Conservation (phyloP, 108 stramenopile genomes). For the Stephanodiscus triporus region DNA sequence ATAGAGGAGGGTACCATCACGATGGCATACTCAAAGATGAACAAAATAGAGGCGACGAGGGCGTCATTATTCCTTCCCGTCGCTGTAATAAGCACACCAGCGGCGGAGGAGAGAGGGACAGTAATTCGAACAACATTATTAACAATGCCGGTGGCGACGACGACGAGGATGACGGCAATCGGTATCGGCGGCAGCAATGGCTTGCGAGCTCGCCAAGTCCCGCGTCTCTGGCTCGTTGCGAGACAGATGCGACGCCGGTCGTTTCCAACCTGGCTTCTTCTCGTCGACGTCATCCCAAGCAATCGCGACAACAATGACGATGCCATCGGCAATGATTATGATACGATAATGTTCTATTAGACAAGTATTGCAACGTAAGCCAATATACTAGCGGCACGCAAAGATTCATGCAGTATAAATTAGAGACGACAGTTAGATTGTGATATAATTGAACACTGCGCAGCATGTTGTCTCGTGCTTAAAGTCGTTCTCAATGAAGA, state of each 20-base stretch:
- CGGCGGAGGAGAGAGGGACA: not conserved
- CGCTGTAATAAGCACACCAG: not conserved
- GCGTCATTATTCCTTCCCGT: not conserved
- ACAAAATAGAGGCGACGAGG: not conserved
- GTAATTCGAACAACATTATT: not conserved
- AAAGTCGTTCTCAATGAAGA: no score
- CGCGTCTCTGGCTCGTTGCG: not conserved
- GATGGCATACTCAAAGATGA: not conserved
- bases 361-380: no score
- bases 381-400: no score
- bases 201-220: not conserved
- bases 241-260: not conserved
- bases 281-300: not conserved
- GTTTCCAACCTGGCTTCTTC: not conserved
- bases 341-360: no score
- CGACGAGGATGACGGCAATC: not conserved
- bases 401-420: no score
- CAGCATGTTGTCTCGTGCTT: no score
- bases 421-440: no score
- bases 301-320: no score
- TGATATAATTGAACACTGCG: no score
- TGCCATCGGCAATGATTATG: no score
- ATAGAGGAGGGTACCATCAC: not conserved
- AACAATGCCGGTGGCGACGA: not conserved
- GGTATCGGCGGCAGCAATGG: not conserved